Percentiles rank a stretch among this genome's conserved stretches.
Conservation (phyloP, 1,284 basidiomycete genomes). For the Uromyces viciae-fabae region DNA sequence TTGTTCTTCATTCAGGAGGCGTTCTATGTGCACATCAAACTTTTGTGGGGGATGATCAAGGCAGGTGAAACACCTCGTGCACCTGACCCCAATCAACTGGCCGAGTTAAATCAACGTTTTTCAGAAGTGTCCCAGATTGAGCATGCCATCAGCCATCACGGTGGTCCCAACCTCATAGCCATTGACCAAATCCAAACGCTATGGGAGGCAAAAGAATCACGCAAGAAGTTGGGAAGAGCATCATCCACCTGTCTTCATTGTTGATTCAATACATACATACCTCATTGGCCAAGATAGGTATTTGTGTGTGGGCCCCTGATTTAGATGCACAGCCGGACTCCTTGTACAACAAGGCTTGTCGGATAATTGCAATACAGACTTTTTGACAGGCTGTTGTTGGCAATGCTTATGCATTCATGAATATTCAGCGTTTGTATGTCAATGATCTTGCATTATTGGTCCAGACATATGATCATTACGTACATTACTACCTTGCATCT, state of each 20-base stretch:
- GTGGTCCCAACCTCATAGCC: not conserved
- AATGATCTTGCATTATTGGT: not conserved
- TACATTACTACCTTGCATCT: not conserved
- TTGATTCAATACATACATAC: not conserved
- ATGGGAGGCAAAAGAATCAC: not conserved
- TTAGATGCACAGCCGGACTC: not conserved
- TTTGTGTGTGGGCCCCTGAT: slow-evolving; percentile 3
- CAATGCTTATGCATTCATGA: slow-evolving; percentile 18
- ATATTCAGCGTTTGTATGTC: not conserved
- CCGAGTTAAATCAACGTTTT: not conserved
- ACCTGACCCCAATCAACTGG: not conserved
- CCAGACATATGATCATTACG: slow-evolving; percentile 14
- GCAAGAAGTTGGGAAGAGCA: slow-evolving; percentile 1
- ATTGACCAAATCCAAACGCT: not conserved
- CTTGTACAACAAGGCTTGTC: slow-evolving; percentile 5
- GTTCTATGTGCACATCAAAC: slow-evolving; percentile 26
- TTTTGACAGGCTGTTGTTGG: not conserved
- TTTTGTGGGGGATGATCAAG: slow-evolving; percentile 28
- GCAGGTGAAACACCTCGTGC: not conserved
- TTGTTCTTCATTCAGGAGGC: slow-evolving; percentile 40
- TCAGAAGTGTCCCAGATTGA: not conserved
- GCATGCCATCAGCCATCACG: not conserved
- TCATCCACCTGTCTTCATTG: not conserved
- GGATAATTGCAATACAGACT: not conserved
- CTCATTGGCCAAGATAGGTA: not conserved